Conservation (phyloP, 1,284 basidiomycete species). For the Puccinia polysora region DNA sequence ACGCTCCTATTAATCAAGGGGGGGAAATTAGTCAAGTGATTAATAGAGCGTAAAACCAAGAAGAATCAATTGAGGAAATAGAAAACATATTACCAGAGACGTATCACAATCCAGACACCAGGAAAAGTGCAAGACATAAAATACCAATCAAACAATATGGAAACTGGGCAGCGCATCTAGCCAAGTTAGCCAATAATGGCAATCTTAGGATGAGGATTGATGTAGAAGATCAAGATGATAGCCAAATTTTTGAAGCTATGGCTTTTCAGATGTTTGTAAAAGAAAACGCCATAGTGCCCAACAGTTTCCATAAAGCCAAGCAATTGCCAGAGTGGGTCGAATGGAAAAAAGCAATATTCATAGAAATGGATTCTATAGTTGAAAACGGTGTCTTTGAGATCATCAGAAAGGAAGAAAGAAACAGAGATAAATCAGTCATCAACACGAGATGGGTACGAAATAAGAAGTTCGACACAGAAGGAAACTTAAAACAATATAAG, state of each 20-base stretch:
- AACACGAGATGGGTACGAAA: neutral
- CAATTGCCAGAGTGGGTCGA: too few relatives aligned
- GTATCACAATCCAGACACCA: neutral
- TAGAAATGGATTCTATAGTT: neutral
- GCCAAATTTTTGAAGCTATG: too few relatives aligned
- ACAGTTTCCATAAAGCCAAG: too few relatives aligned
- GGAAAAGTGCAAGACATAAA: neutral
- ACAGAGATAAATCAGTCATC: neutral
- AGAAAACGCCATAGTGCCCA: too few relatives aligned
- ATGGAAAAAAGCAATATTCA: too few relatives aligned
- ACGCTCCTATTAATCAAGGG: neutral
- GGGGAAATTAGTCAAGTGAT: neutral
- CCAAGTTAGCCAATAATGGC: neutral
- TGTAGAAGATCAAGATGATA: neutral
- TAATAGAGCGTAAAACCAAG: too few relatives aligned
- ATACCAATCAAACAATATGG: neutral
- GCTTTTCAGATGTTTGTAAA: too few relatives aligned
- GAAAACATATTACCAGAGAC: neutral
- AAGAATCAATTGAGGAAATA: too few relatives aligned
- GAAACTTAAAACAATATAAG: conserved; percentile 2
- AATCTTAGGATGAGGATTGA: neutral
- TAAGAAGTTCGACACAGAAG: conserved; percentile 5
- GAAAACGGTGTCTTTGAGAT: conserved; percentile 3
- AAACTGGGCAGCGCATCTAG: neutral
- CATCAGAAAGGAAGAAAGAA: neutral